Percentiles rank a stretch among this genome's conserved stretches.
phyloP scores from a whole-genome alignment of 139 green algal genomes.

The Coelastrella sp. region DNA sequence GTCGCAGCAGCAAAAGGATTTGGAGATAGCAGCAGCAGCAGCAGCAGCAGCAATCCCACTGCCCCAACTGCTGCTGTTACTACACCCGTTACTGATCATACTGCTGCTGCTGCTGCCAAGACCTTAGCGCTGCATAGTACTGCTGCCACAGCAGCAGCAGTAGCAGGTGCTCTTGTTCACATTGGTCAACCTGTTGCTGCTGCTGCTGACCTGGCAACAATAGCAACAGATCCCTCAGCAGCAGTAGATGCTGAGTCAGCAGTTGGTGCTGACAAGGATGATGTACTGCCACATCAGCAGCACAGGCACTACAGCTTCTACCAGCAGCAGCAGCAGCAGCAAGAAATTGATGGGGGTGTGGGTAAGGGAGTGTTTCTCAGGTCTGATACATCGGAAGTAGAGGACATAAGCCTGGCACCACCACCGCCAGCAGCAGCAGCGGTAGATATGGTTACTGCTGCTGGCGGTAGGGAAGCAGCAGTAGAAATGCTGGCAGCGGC shows the following conservation, averaged over 20 bases:
- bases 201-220: neutral
- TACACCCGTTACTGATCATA: neutral
- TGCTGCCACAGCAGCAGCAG: neutral
- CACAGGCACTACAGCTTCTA: neutral
- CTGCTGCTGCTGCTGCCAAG: neutral
- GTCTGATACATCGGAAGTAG: neutral
- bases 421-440: neutral
- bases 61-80: neutral
- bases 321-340: slow-evolving; percentile 2
- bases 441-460: neutral
- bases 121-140: neutral
- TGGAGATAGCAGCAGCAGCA: neutral
- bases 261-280: neutral
- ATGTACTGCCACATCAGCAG: neutral
- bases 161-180: neutral
- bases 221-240: neutral
- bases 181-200: slow-evolving; percentile 6
- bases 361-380: no score
- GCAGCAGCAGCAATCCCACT: neutral
- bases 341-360: neutral
- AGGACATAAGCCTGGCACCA: neutral
- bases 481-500: neutral
- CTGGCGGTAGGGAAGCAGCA: neutral
- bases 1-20: slow-evolving; percentile 8
- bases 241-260: slow-evolving; percentile 1